Percentiles rank a stretch among this genome's conserved stretches.
Evolutionary conservation across 1,139 yeast genomes (phyloP).

Genomic region (Zygosaccharomyces sapae): DNA sequence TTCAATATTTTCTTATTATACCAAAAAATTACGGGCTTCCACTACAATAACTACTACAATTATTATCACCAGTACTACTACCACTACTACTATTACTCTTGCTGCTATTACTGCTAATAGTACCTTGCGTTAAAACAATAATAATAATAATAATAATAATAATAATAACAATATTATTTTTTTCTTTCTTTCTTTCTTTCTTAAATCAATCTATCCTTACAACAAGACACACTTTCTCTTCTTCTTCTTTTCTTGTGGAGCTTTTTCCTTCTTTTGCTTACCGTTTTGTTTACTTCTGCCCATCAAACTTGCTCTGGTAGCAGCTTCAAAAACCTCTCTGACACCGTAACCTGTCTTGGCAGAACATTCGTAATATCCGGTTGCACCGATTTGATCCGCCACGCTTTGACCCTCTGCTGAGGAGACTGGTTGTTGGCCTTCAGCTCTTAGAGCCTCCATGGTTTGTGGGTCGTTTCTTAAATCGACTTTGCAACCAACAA

Average conservation of each 20-base stretch:
- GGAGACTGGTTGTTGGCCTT: constrained; percentile 72
- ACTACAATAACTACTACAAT: too few relatives aligned
- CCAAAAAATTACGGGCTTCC: too few relatives aligned
- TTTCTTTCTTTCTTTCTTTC: background rate
- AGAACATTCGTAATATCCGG: constrained; percentile 86
- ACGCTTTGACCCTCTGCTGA: constrained; percentile 77
- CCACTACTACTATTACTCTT: background rate
- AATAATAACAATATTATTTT: constrained; percentile 19
- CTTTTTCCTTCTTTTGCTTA: constrained; percentile 32
- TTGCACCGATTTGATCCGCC: constrained; percentile 84
- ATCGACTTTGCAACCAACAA: constrained; percentile 91
- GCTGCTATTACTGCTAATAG: background rate
- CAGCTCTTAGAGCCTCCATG: constrained; percentile 68
- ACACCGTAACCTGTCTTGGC: constrained; percentile 90
- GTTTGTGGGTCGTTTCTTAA: constrained; percentile 78
- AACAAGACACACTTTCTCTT: constrained; percentile 37
- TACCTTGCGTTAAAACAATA: constrained; percentile 14
- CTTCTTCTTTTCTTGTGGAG: constrained; percentile 31
- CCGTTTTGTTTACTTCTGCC: constrained; percentile 31
- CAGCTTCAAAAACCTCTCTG: constrained; percentile 86
- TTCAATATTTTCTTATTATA: too few relatives aligned
- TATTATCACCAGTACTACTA: too few relatives aligned
- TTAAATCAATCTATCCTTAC: constrained; percentile 13
- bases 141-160: too few relatives aligned
- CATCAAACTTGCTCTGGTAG: constrained; percentile 60